These are phyloP conservation scores for Peronosclerospora sorghi DNA, from an alignment of 352 stramenopile genomes.

Conservation along the genomic window DNA sequence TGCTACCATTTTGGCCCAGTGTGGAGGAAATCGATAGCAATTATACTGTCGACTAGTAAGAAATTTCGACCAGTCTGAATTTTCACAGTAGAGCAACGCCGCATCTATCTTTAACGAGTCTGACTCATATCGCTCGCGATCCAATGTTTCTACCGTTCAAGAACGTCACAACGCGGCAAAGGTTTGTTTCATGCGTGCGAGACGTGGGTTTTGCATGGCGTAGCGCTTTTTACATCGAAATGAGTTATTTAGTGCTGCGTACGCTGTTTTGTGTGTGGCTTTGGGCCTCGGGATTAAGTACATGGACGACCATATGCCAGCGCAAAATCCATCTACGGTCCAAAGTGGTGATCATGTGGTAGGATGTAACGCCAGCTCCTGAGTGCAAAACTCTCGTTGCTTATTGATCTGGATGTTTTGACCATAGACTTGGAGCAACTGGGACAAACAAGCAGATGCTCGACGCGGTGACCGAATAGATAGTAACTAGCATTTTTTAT, in stretches of 20 bases:
- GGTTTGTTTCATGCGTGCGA: conserved; percentile 21
- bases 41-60: no score
- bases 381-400: no score
- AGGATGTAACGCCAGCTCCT: no score
- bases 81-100: no score
- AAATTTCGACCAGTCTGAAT: no score
- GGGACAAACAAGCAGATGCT: conserved; percentile 29
- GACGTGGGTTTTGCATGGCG: no score
- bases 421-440: conserved; percentile 50
- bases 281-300: conserved; percentile 59
- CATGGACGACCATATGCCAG: conserved; percentile 50
- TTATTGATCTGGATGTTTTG: not conserved
- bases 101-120: no score
- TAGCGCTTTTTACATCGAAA: no score
- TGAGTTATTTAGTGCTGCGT: conserved; percentile 49
- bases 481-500: no score
- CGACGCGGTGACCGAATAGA: not conserved
- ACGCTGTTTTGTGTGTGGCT: conserved; percentile 48
- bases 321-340: conserved; percentile 21
- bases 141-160: conserved; percentile 57
- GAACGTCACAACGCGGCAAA: conserved; percentile 48
- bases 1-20: no score
- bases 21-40: no score
- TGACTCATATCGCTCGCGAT: no score
- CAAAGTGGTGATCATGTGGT: conserved; percentile 31